Base-by-base conservation (phyloP, 1,284 basidiomycete species). In the Boletus smithii region DNA sequence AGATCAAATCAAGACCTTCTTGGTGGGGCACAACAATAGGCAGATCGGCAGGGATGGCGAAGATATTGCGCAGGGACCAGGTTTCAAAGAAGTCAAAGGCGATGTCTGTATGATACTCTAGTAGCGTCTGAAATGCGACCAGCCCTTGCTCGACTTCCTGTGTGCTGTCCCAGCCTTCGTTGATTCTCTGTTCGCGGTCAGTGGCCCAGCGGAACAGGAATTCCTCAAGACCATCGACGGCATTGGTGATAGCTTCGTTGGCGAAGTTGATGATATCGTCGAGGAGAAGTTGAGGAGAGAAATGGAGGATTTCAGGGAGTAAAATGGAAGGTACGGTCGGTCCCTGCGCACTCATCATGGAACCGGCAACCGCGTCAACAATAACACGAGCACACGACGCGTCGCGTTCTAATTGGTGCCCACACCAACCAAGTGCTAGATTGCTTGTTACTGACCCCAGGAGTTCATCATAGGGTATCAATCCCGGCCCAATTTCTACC, bases 71-170 rank as follows among this genome's bases (percentile, higher is more conserved):
- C 58, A 88, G 61, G 8, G 79, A 81, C 86, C 87, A 89, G 1
- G 80, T 80, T 67, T 89, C 87, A 56, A 89, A 85, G 62, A 85
- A 85, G 63, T 89, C 86, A 52, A 89, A 87, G 2, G 86, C 86
- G 42, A 88, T 75, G 58, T 89, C 86, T 34, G 84, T 85, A 54
- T 89, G 86, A 43, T 81, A 79, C 58, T 89, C 85, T 18, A 89
- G 72, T 31, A 89, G 72, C 0, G 86, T 89, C 58, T 87, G 83
- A 57, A 89, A 88, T 26, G 85, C 76, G 37, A 88, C 84, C 2
- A 89, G 68, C 5, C 85, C 85, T 61, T 83, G 81, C 53, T 85
- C 85, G 24, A 85, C 72, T 50, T 88, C 85, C 49, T 83, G 77
- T 8, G 73, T 82, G 51, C 74, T 75, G 49, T 83, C 81, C 71